phyloP scores from a whole-genome alignment of 2,329 filamentous ascomycete species.

The Penicillium nordicum region DNA sequence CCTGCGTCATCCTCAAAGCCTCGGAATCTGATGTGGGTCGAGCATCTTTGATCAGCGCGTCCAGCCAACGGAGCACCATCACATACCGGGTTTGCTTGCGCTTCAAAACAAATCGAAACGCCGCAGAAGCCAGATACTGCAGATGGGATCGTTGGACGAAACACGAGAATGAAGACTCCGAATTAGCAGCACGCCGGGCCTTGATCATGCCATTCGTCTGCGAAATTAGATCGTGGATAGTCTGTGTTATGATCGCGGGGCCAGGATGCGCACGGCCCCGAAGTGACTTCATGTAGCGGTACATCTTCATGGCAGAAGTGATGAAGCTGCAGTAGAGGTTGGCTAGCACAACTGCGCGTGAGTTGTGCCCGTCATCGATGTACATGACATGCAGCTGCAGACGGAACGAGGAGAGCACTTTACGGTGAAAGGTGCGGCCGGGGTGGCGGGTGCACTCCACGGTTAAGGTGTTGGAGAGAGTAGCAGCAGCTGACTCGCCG shows the following conservation, averaged over 20 bases:
- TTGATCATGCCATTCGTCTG: slow-evolving; percentile 64
- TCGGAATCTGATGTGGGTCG: slow-evolving; percentile 35
- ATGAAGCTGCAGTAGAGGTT: slow-evolving; percentile 73
- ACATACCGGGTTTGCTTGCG: slow-evolving; percentile 69
- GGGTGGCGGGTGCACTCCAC: slow-evolving; percentile 70
- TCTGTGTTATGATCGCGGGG: slow-evolving; percentile 59
- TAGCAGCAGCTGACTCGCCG: slow-evolving; percentile 51
- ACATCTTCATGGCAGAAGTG: slow-evolving; percentile 74
- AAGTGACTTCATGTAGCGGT: slow-evolving; percentile 60
- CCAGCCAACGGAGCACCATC: slow-evolving; percentile 66
- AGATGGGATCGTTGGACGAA: slow-evolving; percentile 59
- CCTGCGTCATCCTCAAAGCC: slow-evolving; percentile 31
- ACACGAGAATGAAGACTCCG: slow-evolving; percentile 48
- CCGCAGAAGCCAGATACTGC: slow-evolving; percentile 63
- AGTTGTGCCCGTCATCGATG: slow-evolving; percentile 66
- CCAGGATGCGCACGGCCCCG: slow-evolving; percentile 52
- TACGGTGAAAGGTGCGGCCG: slow-evolving; percentile 75
- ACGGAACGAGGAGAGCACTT: slow-evolving; percentile 71
- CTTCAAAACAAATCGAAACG: slow-evolving; percentile 66
- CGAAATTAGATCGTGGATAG: slow-evolving; percentile 63
- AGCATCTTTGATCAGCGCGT: slow-evolving; percentile 45
- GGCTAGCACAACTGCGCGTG: slow-evolving; percentile 61
- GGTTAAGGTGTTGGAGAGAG: slow-evolving; percentile 68
- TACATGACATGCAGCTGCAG: slow-evolving; percentile 67
- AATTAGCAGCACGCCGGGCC: slow-evolving; percentile 34